A percentile compares a stretch with the other conserved stretches of the same genome.
Evolutionary conservation across 257 asterid species (phyloP).

Genomic region (Nicotiana sylvestris): DNA sequence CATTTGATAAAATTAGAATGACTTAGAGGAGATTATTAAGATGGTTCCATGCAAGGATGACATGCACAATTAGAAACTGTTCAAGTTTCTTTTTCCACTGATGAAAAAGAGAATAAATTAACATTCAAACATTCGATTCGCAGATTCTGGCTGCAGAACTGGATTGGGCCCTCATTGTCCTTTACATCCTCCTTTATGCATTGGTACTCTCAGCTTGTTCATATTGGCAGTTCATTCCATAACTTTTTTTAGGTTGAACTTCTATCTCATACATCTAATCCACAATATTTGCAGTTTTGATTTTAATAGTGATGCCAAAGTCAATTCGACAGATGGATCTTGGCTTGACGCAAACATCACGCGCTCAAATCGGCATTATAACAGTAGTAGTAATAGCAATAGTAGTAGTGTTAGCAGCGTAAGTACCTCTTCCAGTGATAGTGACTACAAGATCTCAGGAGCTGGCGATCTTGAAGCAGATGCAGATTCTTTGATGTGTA

Average conservation of each 20-base stretch:
- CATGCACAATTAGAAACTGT: too few relatives aligned
- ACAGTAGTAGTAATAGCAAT: conserved; percentile 87
- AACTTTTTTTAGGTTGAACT: background rate
- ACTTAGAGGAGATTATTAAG: background rate
- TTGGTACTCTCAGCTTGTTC: conserved; percentile 40
- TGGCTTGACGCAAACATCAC: conserved; percentile 59
- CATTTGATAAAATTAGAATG: background rate
- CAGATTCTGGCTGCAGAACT: conserved; percentile 98
- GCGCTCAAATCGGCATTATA: conserved; percentile 62
- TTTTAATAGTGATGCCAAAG: conserved; percentile 58
- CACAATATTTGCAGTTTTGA: conserved; percentile 26
- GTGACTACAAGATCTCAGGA: conserved; percentile 69
- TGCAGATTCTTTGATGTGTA: conserved; percentile 85
- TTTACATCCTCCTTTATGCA: conserved; percentile 74
- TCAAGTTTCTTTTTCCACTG: too few relatives aligned
- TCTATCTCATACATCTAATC: conserved; percentile 2
- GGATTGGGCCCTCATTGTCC: conserved; percentile 90
- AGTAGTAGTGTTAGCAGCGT: conserved; percentile 85
- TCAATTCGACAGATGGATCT: conserved; percentile 57
- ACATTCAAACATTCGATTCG: conserved; percentile 10
- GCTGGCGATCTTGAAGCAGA: conserved; percentile 94
- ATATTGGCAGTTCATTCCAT: conserved; percentile 1
- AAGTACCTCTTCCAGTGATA: conserved; percentile 86
- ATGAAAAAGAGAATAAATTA: background rate
- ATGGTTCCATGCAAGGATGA: background rate